These are phyloP conservation scores for Fusarium sp. DNA, from an alignment of 2,329 filamentous ascomycete genomes.

Conservation along the genomic window DNA sequence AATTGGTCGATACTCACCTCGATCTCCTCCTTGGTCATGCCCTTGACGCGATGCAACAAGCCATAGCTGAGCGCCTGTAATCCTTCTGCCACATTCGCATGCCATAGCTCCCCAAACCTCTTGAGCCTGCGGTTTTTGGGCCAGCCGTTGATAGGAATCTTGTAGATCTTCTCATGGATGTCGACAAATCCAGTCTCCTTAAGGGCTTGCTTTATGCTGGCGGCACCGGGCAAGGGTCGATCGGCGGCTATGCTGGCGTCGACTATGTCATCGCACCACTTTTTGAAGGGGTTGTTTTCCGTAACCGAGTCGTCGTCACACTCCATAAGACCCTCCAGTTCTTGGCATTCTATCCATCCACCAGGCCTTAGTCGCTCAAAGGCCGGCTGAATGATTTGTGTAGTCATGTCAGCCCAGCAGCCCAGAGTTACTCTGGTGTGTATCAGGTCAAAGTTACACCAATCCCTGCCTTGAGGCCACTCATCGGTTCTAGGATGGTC, in stretches of 20 bases:
- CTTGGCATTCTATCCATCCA: constrained; percentile 9
- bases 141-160: constrained; percentile 11
- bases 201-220: constrained; percentile 1
- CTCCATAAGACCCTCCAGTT: constrained; percentile 2
- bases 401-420: constrained; percentile 7
- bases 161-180: constrained; percentile 11
- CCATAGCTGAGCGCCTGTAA: constrained; percentile 9
- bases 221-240: not conserved
- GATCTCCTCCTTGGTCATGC: constrained; percentile 8
- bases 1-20: not conserved
- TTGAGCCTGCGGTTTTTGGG: constrained; percentile 15
- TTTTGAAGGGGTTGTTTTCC: constrained; percentile 2
- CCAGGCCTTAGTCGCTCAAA: constrained; percentile 8
- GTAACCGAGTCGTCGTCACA: constrained; percentile 1
- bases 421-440: constrained; percentile 5
- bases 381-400: constrained; percentile 8
- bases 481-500: constrained; percentile 1
- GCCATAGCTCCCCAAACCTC: constrained; percentile 9
- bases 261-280: constrained; percentile 7
- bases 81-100: constrained; percentile 1
- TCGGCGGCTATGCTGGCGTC: constrained; percentile 6
- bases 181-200: constrained; percentile 3
- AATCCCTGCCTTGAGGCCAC: constrained; percentile 10
- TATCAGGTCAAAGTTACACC: constrained; percentile 12
- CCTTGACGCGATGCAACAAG: constrained; percentile 4